Conservation (phyloP, 306 rosid species). For the Astragalus glycyphyllos region DNA sequence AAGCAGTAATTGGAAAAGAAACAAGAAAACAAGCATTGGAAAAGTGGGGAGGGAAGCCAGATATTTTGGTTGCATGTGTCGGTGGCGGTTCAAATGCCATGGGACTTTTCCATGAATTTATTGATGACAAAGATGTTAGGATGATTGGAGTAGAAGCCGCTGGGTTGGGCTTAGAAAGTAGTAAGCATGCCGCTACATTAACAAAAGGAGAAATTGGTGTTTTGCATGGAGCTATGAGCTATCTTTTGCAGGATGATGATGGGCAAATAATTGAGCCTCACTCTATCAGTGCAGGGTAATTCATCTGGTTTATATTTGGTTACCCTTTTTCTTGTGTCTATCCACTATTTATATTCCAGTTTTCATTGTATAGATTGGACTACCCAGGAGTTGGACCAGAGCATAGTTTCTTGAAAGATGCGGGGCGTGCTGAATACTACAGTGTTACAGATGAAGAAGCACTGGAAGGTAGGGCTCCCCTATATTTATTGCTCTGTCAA, state of each 20-base stretch:
- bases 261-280: conserved; percentile 96
- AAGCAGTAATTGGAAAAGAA: conserved; percentile 89
- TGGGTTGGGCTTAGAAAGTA: conserved; percentile 86
- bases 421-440: conserved; percentile 78
- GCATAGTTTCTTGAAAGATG: conserved; percentile 89
- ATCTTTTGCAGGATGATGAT: conserved; percentile 93
- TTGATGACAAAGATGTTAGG: conserved; percentile 73
- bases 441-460: conserved; percentile 89
- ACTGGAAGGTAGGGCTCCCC: conserved; percentile 67
- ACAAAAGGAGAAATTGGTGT: conserved; percentile 92
- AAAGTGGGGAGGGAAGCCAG: conserved; percentile 96
- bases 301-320: conserved; percentile 11
- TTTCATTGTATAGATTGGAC: conserved; percentile 68
- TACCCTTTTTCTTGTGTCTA: conserved; percentile 23
- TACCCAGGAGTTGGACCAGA: conserved; percentile 99
- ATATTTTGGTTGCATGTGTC: conserved; percentile 87
- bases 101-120: conserved; percentile 91
- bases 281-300: conserved; percentile 96
- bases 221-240: conserved; percentile 97
- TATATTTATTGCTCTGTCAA: conserved; percentile 1
- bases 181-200: conserved; percentile 94
- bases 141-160: conserved; percentile 96
- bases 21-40: conserved; percentile 90
- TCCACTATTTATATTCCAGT: conserved; percentile 29
- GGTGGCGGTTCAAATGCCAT: conserved; percentile 99